A percentile compares a stretch with the other conserved stretches of the same genome.
phyloP scores from a whole-genome alignment of 306 rosid species.

The Dryas alaskensis region DNA sequence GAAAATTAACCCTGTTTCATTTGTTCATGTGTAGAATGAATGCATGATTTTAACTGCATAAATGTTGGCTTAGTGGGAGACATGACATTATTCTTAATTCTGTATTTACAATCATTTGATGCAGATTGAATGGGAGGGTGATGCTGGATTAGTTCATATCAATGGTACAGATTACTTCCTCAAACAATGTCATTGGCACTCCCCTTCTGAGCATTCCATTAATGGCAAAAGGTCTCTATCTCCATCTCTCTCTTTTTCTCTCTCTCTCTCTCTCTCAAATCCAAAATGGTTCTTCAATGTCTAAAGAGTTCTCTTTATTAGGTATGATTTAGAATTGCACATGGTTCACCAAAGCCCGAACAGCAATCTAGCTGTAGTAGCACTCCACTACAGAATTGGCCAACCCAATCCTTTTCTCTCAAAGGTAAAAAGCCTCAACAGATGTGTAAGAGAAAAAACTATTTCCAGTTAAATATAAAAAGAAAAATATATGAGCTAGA shows the following conservation, averaged over 20 bases:
- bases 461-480: too few relatives aligned
- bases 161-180: conserved; percentile 26
- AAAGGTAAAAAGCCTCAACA: conserved; percentile 34
- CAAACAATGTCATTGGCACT: conserved; percentile 38
- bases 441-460: too few relatives aligned
- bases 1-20: background rate
- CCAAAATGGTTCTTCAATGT: background rate
- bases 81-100: background rate
- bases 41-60: too few relatives aligned
- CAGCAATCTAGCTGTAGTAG: conserved; percentile 48
- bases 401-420: conserved; percentile 42
- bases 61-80: too few relatives aligned
- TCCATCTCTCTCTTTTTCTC: background rate
- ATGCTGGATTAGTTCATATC: conserved; percentile 34
- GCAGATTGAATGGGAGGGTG: conserved; percentile 38
- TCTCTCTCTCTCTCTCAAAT: background rate
- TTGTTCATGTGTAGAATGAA: background rate
- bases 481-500: background rate
- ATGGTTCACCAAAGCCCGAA: conserved; percentile 53
- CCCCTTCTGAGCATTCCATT: conserved; percentile 39
- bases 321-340: conserved; percentile 74
- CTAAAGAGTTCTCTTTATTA: background rate
- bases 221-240: conserved; percentile 33
- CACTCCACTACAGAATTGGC: conserved; percentile 51
- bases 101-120: background rate